Evolutionary conservation across 176 grass and related monocot genomes (phyloP), one percentile per base, ranked within the genome.

Genomic region (Rhipidocladum racemiflorum): DNA sequence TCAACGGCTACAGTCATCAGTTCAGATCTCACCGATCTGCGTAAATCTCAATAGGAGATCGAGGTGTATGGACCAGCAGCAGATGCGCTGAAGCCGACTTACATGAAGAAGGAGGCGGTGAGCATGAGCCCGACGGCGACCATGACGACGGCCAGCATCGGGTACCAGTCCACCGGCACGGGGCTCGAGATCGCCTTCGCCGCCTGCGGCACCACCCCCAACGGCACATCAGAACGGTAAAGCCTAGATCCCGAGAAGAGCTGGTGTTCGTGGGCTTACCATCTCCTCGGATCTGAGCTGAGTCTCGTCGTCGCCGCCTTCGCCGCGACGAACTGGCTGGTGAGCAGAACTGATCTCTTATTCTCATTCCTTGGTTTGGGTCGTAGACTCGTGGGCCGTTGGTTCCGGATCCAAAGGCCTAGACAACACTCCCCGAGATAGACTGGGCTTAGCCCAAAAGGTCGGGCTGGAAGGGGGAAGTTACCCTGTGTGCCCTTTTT

Each of bases 101-200:
- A 43, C 42, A 43, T 43, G 42, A 43, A 43, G 86, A 97, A 97
- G 65, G 89, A 93, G 8, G 95, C 92, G 11, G 95, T 97, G 70
- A 91, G 46, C 85, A 93, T 80, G 75, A 97, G 91, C 0, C 95
- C 95, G 16, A 94, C 46, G 61, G 88, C 42, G 27, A 97, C 86
- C 88, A 84, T 92, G 65, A 89, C 9, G 45, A 91, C 79, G 73
- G 95, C 90, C 56, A 97, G 90, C 15, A 82, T 48, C 20, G 95
- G 92, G 88, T 97, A 97, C 92, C 84, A 94, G 17, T 79, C 86
- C 74, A 97, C 90, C 54, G 95, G 86, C 49, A 94, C 92, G 24
- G 95, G 95, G 81, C 95, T 97, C 49, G 90, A 88, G 72, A 97
- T 92, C 73, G 95, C 68, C 68, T 97, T 97, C 76, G 90, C 81